A percentile compares a stretch with the other conserved stretches of the same genome.
phyloP scores from a whole-genome alignment of 441 rosid species.

The Syzygium syzygioides region DNA sequence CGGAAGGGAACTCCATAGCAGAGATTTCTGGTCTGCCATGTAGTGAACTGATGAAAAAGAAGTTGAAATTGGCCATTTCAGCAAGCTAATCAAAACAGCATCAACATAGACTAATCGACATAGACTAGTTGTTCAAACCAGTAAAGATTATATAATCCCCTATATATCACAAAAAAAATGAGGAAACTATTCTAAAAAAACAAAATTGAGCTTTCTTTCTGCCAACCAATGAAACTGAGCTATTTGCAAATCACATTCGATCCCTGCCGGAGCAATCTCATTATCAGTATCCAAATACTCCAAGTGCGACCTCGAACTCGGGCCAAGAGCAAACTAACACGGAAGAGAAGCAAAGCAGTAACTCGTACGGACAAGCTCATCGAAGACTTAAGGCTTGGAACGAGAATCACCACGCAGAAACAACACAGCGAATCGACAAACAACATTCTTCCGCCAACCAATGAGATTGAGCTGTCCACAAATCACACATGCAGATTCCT shows the following conservation, averaged over 20 bases:
- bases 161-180: neutral
- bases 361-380: neutral
- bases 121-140: neutral
- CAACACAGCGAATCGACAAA: neutral
- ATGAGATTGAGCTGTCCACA: no score
- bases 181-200: neutral
- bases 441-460: neutral
- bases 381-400: neutral
- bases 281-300: neutral
- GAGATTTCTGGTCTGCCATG: conserved; percentile 29
- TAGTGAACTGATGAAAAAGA: conserved; percentile 42
- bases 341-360: neutral
- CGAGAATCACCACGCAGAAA: neutral
- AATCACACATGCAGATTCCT: no score
- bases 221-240: neutral
- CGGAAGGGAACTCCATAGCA: conserved; percentile 34
- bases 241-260: neutral
- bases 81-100: neutral
- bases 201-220: neutral
- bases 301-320: neutral
- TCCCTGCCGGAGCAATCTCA: neutral
- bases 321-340: neutral
- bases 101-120: neutral
- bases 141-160: neutral
- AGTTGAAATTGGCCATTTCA: conserved; percentile 7